Conservation (phyloP, 805 yeast genomes). For the Myxozyma vanderwaltii region DNA sequence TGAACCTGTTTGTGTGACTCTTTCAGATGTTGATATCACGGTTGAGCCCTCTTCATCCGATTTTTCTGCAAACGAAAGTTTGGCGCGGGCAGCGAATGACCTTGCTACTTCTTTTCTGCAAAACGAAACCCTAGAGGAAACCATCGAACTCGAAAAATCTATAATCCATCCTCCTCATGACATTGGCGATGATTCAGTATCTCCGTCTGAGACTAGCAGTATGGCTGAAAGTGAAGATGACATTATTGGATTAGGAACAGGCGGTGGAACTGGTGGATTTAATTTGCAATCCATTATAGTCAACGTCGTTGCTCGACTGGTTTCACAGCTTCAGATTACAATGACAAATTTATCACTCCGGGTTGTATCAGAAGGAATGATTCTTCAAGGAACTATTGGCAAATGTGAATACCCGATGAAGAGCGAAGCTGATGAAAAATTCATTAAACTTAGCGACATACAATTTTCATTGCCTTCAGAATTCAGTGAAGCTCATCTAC, state of each 20-base stretch:
- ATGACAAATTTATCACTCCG: constrained; percentile 28
- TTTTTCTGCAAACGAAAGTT: constrained; percentile 46
- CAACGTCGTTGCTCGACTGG: constrained; percentile 45
- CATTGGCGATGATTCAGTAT: background rate
- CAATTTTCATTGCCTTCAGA: constrained; percentile 16
- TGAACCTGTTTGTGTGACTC: constrained; percentile 58
- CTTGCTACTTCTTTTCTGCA: constrained; percentile 53
- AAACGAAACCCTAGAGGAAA: constrained; percentile 45
- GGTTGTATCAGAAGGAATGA: constrained; percentile 7
- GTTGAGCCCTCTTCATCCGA: constrained; percentile 44
- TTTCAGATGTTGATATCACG: constrained; percentile 58
- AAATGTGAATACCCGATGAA: constrained; percentile 5
- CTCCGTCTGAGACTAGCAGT: constrained; percentile 1
- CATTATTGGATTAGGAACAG: constrained; percentile 39
- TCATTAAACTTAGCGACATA: constrained; percentile 34
- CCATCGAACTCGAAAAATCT: constrained; percentile 20
- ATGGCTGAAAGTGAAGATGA: constrained; percentile 28
- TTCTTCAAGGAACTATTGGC: constrained; percentile 24
- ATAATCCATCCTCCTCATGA: constrained; percentile 22
- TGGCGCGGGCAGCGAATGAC: constrained; percentile 74
- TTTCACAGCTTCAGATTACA: constrained; percentile 40
- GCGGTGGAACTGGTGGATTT: constrained; percentile 43
- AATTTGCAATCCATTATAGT: constrained; percentile 36
- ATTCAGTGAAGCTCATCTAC: constrained; percentile 10
- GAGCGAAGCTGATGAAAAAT: constrained; percentile 13